Evolutionary conservation across 441 rosid species (phyloP).

Genomic region (Melastoma candidum): DNA sequence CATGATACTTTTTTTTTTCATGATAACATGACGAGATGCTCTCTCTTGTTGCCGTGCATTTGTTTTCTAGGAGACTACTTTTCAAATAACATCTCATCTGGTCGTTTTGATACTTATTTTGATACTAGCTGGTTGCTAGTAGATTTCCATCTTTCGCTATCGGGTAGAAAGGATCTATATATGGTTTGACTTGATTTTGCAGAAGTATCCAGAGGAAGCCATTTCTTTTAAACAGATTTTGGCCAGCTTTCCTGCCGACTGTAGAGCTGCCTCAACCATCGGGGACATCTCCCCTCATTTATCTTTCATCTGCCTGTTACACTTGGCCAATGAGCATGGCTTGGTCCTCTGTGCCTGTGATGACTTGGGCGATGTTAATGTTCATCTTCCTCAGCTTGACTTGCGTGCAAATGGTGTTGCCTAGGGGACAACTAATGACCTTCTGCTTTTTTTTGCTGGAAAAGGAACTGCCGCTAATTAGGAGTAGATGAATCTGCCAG

Average conservation of each 20-base stretch:
- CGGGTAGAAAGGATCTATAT: neutral
- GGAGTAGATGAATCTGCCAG: neutral
- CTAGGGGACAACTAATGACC: neutral
- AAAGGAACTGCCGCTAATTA: neutral
- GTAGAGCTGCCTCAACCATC: conserved; percentile 52
- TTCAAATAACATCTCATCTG: no score
- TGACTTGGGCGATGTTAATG: conserved; percentile 56
- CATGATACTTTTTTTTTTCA: no score
- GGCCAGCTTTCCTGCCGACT: conserved; percentile 57
- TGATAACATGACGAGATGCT: no score
- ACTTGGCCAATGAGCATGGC: conserved; percentile 89
- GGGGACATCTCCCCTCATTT: conserved; percentile 81
- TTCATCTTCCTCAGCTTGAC: conserved; percentile 26
- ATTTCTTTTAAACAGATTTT: conserved; percentile 62
- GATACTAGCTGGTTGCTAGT: no score
- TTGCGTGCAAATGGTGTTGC: neutral
- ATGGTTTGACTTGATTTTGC: neutral
- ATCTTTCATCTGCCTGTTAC: conserved; percentile 84
- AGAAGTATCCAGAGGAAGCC: conserved; percentile 27
- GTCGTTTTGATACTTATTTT: no score
- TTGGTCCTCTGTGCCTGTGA: conserved; percentile 42
- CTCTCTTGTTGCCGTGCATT: no score
- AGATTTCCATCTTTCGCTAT: no score
- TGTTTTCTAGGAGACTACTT: no score
- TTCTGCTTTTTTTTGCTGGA: neutral